Base-by-base conservation (phyloP, 139 green algal genomes). In the Picochlorum sp. region DNA sequence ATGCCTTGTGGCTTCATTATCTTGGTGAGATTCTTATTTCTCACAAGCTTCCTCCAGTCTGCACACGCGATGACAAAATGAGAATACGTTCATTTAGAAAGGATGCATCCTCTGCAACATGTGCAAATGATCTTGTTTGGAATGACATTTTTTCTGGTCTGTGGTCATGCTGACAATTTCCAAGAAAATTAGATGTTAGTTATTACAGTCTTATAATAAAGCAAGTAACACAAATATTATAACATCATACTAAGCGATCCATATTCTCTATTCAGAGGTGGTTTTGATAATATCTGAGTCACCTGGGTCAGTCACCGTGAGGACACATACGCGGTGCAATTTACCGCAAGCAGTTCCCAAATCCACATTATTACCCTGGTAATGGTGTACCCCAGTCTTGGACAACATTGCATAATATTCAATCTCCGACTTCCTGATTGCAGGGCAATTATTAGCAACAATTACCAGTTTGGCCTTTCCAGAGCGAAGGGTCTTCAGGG, bases 331-430 rank as follows among this genome's bases (percentile, higher is more conserved):
- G 22, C 91, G 70, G 86, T 94, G 97, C 63, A 90, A 84, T 76
- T 95, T 95, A 63, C 93, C 93, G 68, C 93, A 99, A 12, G 93
- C 86, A 31, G 93, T 99, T 44, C 93, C 93, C 53, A 99, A 81
- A 59, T 98, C 93, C 10, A 97, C 87, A 77, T 99, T 99, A 88
- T 95, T 97, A 70, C 93, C 93, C 30, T 59, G 69, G 82, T 97
- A 98, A 81, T 99, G 93, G 80, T 97, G 87, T 55, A 99, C 93
- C 65, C 83, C 86, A 25, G 90, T 94, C 86, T 98, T 98, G 62
- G 88, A 86, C 5, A 99, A 85, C 93, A 99, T 99, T 59, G 93
- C 93, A 65, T 97, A 98, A 87, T 99, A 99, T 86, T 99, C 93
- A 26, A 99, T 88, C 83, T 99, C 93, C 32, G 82, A 92, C 79